Evolutionary conservation across 164 flowering plant genomes (phyloP), one percentile per base, ranked within the genome.

Genomic region (Nymphaea colorata): DNA sequence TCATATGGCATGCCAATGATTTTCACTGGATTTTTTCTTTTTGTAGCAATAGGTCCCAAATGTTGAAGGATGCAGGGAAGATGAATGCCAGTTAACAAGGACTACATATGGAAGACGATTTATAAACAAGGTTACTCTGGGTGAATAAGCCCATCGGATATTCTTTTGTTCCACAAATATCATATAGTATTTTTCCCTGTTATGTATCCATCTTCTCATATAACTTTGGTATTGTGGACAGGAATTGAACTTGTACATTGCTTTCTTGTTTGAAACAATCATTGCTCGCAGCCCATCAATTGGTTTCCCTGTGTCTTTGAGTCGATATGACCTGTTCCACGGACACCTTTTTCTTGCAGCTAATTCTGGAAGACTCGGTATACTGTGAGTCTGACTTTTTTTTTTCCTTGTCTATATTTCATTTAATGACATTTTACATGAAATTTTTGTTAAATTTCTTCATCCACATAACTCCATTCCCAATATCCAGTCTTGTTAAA

Each of bases 101-200:
- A 87, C 93, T 45, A 90, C 96, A n/a, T 91, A 91, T 72, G 97
- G 98, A 4, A 72, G 95, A 66, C 86, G 74, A 42, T 91, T 94
- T 73, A 76, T 89, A n/a, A 79, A 78, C 59, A 78, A 88, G 93
- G 97, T 90, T 66, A 45, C 76, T 25, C 14, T 51, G 15, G 57
- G 14, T 51, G 57, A 51, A 51, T 10, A 51, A 51, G 8, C 57
- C 57, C 57, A 36, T 73, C 45, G 18, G 44, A 43, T 10, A 60
- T 10, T 36, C 8, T 47, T 64, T 41, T 65, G 43, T 59, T 70
- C 41, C 3, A 11, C 41, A 16, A 11, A 17, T 41, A 12, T 11
- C 12, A 12, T 17, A 17, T 55, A 8, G 16, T 8, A 17, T 41
- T 11, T 61, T 61, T 61, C 62, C 36, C 44, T 44, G 63, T 17